Percentiles rank a stretch among this genome's conserved stretches.
phyloP scores from a whole-genome alignment of 2,329 filamentous ascomycete species.

The Diatrype stigma region DNA sequence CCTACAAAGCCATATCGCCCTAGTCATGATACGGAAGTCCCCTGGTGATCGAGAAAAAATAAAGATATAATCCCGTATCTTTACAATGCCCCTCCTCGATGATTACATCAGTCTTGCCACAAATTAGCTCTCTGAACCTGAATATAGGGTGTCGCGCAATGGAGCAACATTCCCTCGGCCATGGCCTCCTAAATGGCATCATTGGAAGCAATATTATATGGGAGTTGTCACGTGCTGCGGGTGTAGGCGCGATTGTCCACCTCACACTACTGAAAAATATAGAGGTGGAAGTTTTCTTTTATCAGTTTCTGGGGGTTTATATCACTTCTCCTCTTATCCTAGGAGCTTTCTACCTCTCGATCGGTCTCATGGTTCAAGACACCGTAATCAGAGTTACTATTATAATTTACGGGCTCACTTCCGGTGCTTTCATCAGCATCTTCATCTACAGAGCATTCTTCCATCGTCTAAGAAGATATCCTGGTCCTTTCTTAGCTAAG shows the following conservation, averaged over 20 bases:
- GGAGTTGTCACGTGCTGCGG: too few species aligned
- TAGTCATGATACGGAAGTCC: too few species aligned
- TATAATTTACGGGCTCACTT: slow-evolving; percentile 7
- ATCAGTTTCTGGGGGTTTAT: background rate
- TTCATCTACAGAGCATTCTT: slow-evolving; percentile 32
- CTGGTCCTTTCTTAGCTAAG: slow-evolving; percentile 36
- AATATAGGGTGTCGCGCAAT: too few species aligned
- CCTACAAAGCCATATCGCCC: too few species aligned
- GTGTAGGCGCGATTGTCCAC: slow-evolving; percentile 1
- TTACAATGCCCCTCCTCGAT: too few species aligned
- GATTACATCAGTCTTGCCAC: too few species aligned
- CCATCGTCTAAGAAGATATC: slow-evolving; percentile 37
- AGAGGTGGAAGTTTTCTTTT: slow-evolving; percentile 6
- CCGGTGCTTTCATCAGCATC: slow-evolving; percentile 26
- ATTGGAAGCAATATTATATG: too few species aligned
- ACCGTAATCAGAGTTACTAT: background rate
- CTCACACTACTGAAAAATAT: slow-evolving; percentile 2
- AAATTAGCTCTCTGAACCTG: too few species aligned
- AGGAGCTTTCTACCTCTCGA: background rate
- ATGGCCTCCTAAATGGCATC: too few species aligned
- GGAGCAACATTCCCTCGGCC: too few species aligned
- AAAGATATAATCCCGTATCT: too few species aligned
- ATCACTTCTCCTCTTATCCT: background rate
- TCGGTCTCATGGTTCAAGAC: slow-evolving; percentile 2
- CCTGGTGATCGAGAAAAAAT: too few species aligned